phyloP scores from a whole-genome alignment of 2,329 filamentous ascomycete genomes.

The Lojkania enalia region DNA sequence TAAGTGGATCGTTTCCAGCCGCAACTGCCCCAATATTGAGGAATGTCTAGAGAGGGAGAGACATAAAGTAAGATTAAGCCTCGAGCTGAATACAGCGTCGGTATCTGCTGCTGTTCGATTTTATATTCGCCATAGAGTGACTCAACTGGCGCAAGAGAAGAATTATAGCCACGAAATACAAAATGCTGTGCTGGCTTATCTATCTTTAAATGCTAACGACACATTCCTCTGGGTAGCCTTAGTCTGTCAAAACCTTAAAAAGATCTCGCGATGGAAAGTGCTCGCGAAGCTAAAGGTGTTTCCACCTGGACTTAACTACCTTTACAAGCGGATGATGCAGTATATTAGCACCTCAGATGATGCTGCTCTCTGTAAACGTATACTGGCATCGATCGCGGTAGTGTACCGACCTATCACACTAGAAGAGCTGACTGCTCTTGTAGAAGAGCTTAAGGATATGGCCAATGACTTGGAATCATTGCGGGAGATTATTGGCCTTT shows the following conservation, averaged over 20 bases:
- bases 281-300: background rate
- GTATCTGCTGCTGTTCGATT: too few species aligned
- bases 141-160: too few species aligned
- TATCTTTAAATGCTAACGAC: background rate
- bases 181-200: background rate
- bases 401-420: too few species aligned
- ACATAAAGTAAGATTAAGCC: too few species aligned
- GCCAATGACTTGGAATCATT: background rate
- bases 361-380: background rate
- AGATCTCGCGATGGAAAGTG: background rate
- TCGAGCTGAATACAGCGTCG: background rate
- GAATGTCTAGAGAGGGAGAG: too few species aligned
- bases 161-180: background rate
- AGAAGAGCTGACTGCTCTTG: too few species aligned
- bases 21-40: too few species aligned
- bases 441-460: conserved; percentile 15
- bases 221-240: too few species aligned
- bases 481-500: conserved; percentile 16
- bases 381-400: conserved; percentile 1
- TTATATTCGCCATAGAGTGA: too few species aligned
- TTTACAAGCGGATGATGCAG: background rate
- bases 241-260: background rate
- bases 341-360: background rate
- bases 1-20: conserved; percentile 1
- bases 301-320: background rate